Evolutionary conservation across 1,284 basidiomycete genomes (phyloP), one percentile per base, ranked within the genome.

Genomic region (Ustilago trichophora): DNA sequence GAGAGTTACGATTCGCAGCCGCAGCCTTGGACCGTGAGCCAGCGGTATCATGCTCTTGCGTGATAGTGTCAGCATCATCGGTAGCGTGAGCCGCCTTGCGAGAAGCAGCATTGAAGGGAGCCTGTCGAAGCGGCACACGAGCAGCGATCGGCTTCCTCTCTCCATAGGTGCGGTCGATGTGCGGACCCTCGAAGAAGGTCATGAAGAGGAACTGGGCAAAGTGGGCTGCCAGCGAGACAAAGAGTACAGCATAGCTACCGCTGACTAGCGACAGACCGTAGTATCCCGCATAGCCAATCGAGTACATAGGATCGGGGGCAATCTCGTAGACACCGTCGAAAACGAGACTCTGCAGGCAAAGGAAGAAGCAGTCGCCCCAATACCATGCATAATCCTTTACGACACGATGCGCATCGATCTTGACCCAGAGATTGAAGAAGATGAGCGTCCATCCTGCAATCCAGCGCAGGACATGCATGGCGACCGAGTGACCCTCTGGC

Each of bases 261-360:
- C 88, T 87, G 53, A 94, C 90, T 50, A 92, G 85, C 4, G 89
- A 95, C n/a, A 98, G 86, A 18, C 96, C 96, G 77, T 98, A 98
- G 82, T 97, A 97, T 4, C 82, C 82, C 7, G 81, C 73, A 49
- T 80, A 78, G 5, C 75, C 95, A 62, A 97, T 93, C 47, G 91
- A 92, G 81, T 94, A 94, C 92, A 93, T 93, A 0, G 91, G 92
- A 77, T 93, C 92, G 0, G 73, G 91, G 4, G 90, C 90, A 43
- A 92, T 85, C 80, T 98, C 94, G 77, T 98, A 98, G 8, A 98
- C 95, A 8, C 96, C 96, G 80, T 98, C 94, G 80, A 98, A 98
- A 5, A 98, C 90, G 19, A 98, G 85, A 44, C 89, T 90, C 74
- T 87, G 84, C 63, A 86, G 83, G 53, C 85, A 84, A 57, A 84